Percentiles rank a stretch among this genome's conserved stretches.
These are phyloP conservation scores for Dysphania ambrosioides DNA, from an alignment of 148 eudicot species.

Conservation along the genomic window DNA sequence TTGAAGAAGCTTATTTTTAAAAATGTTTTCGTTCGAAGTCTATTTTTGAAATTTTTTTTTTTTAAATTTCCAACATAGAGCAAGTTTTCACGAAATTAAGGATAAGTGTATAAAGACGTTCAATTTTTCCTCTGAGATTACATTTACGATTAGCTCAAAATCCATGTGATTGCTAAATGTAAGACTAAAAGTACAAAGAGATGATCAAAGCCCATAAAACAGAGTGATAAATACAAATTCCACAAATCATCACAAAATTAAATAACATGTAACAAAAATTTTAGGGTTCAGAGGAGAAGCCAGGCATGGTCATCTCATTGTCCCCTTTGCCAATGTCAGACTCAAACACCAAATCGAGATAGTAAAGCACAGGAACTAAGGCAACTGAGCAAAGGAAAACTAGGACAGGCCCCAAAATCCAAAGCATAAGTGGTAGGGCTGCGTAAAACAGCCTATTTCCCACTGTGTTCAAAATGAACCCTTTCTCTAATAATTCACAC, in stretches of 20 bases:
- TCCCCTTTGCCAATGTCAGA: conserved; percentile 18
- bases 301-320: conserved; percentile 16
- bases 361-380: conserved; percentile 34
- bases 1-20: no score
- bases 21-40: no score
- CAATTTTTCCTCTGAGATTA: not conserved
- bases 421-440: conserved; percentile 38
- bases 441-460: conserved; percentile 40
- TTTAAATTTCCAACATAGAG: no score
- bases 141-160: not conserved
- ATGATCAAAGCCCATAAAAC: not conserved
- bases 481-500: conserved; percentile 31
- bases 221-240: no score
- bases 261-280: no score
- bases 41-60: no score
- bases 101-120: no score
- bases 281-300: conserved; percentile 17
- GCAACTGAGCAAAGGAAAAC: conserved; percentile 31
- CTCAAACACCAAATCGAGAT: conserved; percentile 32
- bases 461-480: conserved; percentile 26
- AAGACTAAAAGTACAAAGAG: not conserved
- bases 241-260: no score
- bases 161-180: not conserved
- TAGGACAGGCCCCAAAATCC: conserved; percentile 38
- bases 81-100: no score